Evolutionary conservation across 495 filamentous ascomycete species (phyloP).

Genomic region (Aspergillus bridgeri): DNA sequence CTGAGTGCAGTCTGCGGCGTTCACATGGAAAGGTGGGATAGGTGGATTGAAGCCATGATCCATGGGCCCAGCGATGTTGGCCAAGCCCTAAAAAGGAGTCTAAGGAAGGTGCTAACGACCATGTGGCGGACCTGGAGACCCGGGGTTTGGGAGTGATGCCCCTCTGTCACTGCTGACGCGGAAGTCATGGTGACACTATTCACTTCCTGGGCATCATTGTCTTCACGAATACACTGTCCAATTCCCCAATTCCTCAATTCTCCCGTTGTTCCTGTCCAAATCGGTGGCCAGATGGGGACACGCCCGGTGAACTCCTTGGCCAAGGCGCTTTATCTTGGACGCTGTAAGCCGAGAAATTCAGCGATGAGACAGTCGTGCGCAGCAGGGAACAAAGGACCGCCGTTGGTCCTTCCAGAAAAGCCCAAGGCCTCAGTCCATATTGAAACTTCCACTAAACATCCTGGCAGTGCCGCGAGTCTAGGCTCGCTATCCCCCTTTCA

Average conservation of each 20-base stretch:
- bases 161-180: no score
- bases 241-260: no score
- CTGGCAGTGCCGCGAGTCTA: neutral
- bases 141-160: neutral
- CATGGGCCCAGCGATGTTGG: neutral
- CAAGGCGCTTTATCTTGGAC: neutral
- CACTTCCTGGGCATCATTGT: no score
- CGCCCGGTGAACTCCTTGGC: no score
- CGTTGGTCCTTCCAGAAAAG: neutral
- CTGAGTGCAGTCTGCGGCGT: neutral
- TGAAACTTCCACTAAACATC: neutral
- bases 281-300: neutral
- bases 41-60: no score
- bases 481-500: neutral
- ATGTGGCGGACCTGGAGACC: neutral
- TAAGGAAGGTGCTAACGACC: neutral
- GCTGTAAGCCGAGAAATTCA: neutral
- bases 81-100: neutral
- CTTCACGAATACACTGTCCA: no score
- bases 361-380: no score
- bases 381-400: no score
- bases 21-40: neutral
- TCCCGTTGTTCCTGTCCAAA: no score
- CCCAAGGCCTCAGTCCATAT: neutral
- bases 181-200: no score